Conservation (phyloP, 2,329 filamentous ascomycete species). For the Cercospora canescens region DNA sequence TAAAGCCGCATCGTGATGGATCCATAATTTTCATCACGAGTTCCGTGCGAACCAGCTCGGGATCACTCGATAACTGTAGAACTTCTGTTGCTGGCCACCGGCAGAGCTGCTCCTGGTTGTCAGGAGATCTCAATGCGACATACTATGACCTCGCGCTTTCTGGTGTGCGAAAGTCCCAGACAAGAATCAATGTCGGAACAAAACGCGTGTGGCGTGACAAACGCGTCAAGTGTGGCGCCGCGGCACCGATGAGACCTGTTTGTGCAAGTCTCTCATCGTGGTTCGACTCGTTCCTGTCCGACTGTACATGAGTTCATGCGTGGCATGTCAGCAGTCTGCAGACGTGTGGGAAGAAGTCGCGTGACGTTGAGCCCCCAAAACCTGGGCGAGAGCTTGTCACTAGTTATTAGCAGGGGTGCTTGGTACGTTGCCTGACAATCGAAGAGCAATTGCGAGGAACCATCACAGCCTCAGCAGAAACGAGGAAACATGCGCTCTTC, state of each 20-base stretch:
- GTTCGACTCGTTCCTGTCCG: not conserved
- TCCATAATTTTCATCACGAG: slow-evolving; percentile 1
- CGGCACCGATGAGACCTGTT: slow-evolving; percentile 1
- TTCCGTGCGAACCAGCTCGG: not conserved
- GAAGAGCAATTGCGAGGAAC: not conserved
- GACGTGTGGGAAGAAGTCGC: not conserved
- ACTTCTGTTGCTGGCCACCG: not conserved
- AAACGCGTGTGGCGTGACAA: slow-evolving; percentile 2
- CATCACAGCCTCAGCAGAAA: not conserved
- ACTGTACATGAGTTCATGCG: not conserved
- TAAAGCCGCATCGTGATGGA: not conserved
- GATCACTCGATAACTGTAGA: not conserved
- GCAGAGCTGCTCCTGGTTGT: not conserved
- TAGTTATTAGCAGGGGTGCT: not conserved
- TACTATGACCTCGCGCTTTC: not conserved
- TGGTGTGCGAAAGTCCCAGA: not conserved
- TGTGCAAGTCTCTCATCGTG: not conserved
- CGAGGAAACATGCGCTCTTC: too few species aligned
- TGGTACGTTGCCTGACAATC: not conserved
- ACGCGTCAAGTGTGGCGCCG: not conserved
- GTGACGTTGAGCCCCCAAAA: not conserved
- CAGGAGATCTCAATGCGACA: not conserved
- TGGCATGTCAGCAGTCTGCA: not conserved
- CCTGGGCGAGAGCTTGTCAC: not conserved
- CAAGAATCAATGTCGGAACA: not conserved